Evolutionary conservation across 2,329 filamentous ascomycete genomes (phyloP).

Genomic region (Dactylella cylindrospora): DNA sequence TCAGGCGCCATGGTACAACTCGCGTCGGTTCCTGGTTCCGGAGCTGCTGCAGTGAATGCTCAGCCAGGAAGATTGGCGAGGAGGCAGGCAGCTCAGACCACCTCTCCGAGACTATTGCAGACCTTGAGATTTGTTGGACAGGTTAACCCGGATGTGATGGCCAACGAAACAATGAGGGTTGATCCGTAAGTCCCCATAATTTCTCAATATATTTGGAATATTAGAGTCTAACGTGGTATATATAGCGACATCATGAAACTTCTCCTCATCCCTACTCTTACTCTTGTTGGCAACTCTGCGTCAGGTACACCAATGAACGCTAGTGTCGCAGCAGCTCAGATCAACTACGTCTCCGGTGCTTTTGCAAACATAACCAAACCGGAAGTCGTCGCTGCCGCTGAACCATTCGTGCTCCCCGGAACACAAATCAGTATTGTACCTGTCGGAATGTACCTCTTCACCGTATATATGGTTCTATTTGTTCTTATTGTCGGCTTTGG

Average conservation of each 20-base stretch:
- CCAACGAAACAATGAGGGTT: conserved; percentile 47
- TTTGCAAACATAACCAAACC: conserved; percentile 61
- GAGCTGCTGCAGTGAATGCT: not conserved
- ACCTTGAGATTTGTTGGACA: conserved; percentile 69
- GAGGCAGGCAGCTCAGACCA: conserved; percentile 49
- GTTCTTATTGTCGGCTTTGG: conserved; percentile 63
- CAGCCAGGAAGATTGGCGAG: conserved; percentile 49
- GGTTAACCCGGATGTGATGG: conserved; percentile 63
- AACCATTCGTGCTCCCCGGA: conserved; percentile 69
- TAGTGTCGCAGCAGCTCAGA: conserved; percentile 69
- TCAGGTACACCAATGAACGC: conserved; percentile 61
- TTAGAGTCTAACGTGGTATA: conserved; percentile 4
- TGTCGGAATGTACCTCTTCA: conserved; percentile 67
- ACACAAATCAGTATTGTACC: conserved; percentile 69
- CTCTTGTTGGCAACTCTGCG: conserved; percentile 62
- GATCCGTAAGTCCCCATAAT: conserved; percentile 28
- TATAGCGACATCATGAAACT: conserved; percentile 31
- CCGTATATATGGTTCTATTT: conserved; percentile 63
- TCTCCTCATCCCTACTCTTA: conserved; percentile 66
- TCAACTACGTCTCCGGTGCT: conserved; percentile 69
- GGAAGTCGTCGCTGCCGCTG: conserved; percentile 52
- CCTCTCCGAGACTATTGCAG: conserved; percentile 55
- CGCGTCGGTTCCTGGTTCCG: not conserved
- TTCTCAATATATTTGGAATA: no score
- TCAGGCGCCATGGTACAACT: conserved; percentile 53